phyloP scores from a whole-genome alignment of 306 rosid species.

The Acacia confusa region DNA sequence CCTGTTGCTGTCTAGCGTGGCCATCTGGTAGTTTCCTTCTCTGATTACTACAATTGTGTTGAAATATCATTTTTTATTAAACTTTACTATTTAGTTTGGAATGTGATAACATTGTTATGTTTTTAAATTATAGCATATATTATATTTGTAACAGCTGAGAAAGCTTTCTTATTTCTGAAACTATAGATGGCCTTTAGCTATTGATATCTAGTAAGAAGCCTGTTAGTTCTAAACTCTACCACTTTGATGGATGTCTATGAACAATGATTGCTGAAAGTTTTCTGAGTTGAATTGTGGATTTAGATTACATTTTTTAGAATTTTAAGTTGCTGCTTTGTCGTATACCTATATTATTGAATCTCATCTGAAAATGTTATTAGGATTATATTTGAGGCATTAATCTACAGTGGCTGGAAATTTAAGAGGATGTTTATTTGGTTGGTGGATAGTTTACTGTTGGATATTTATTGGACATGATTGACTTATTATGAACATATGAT shows the following conservation, averaged over 20 bases:
- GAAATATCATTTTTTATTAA: not conserved
- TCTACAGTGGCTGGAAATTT: not conserved
- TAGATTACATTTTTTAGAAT: slow-evolving; percentile 10
- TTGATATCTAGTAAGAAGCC: slow-evolving; percentile 6
- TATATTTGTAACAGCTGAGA: slow-evolving; percentile 16
- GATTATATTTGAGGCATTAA: not conserved
- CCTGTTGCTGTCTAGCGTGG: slow-evolving; percentile 53
- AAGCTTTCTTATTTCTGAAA: not conserved
- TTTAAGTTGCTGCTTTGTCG: slow-evolving; percentile 6
- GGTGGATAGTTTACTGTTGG: not conserved
- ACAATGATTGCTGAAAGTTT: slow-evolving; percentile 4
- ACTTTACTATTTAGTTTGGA: slow-evolving; percentile 14
- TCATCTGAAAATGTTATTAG: not conserved
- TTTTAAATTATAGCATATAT: slow-evolving; percentile 16
- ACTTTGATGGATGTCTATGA: not conserved
- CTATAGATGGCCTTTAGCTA: not conserved
- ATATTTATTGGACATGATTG: slow-evolving; percentile 18
- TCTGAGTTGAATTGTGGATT: slow-evolving; percentile 13
- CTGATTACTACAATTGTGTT: not conserved
- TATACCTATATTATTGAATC: not conserved
- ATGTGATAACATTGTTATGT: not conserved
- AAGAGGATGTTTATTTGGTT: slow-evolving; percentile 13
- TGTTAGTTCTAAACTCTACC: not conserved
- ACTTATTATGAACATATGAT: slow-evolving; percentile 5
- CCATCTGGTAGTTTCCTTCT: slow-evolving; percentile 57